These are phyloP conservation scores for Saccharomyces paradoxus DNA, from an alignment of 805 yeast genomes.

Conservation along the genomic window DNA sequence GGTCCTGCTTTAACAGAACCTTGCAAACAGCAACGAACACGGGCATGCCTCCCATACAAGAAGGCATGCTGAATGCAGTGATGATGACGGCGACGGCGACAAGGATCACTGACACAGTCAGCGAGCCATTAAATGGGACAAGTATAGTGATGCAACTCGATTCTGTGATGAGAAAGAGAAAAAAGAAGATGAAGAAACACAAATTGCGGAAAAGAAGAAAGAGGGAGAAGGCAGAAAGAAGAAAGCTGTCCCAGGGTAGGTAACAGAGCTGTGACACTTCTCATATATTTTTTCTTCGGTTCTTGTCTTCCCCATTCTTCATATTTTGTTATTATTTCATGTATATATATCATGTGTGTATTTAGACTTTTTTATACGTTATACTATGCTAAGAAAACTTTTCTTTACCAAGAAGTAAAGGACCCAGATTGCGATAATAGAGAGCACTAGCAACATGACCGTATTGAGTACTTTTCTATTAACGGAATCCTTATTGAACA, in stretches of 20 bases:
- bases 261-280: slow-evolving; percentile 1
- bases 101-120: neutral
- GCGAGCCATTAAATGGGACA: neutral
- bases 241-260: slow-evolving; percentile 46
- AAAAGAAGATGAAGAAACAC: slow-evolving; percentile 95
- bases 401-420: slow-evolving; percentile 6
- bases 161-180: slow-evolving; percentile 75
- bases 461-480: neutral
- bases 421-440: slow-evolving; percentile 6
- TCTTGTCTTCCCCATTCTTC: neutral
- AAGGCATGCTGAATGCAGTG: neutral
- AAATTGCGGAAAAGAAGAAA: slow-evolving; percentile 95
- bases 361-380: neutral
- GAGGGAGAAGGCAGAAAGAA: slow-evolving; percentile 76
- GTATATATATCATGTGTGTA: slow-evolving; percentile 6
- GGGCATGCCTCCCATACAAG: neutral
- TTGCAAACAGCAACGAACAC: neutral
- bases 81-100: neutral
- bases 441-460: slow-evolving; percentile 3
- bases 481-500: slow-evolving; percentile 18
- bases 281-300: neutral
- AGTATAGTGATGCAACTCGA: slow-evolving; percentile 37
- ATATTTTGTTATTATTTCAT: neutral
- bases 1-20: neutral
- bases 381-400: slow-evolving; percentile 5